Conservation (phyloP, 805 yeast genomes). For the Pichia cabralensis region DNA sequence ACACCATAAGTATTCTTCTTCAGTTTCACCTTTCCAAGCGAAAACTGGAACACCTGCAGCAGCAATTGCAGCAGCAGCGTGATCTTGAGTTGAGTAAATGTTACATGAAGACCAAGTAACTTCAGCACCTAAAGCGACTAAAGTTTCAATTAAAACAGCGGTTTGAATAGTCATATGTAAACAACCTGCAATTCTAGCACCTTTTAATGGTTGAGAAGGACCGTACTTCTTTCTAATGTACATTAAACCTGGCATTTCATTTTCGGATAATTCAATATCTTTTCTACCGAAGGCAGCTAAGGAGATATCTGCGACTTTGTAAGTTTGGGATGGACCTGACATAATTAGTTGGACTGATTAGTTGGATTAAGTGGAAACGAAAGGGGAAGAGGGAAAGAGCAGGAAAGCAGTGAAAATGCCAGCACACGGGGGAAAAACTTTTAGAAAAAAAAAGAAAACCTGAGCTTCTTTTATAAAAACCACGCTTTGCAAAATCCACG, state of each 20-base stretch:
- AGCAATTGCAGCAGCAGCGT: conserved; percentile 99
- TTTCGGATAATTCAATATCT: conserved; percentile 97
- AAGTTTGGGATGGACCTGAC: conserved; percentile 61
- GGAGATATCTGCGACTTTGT: conserved; percentile 95
- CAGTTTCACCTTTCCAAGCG: conserved; percentile 99
- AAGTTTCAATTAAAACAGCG: conserved; percentile 96
- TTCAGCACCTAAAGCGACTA: conserved; percentile 97
- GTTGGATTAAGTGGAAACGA: neutral
- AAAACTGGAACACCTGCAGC: conserved; percentile 98
- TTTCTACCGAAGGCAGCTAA: conserved; percentile 99
- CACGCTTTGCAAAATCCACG: too few relatives aligned
- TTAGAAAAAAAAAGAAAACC: too few relatives aligned
- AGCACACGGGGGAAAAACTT: too few relatives aligned
- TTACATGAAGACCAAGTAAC: conserved; percentile 99
- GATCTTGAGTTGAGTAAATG: conserved; percentile 99
- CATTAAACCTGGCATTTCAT: conserved; percentile 99
- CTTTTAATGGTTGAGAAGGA: conserved; percentile 86
- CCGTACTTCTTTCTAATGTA: conserved; percentile 93
- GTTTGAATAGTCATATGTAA: conserved; percentile 99
- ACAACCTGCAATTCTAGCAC: conserved; percentile 99
- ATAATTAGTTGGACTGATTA: conserved; percentile 20
- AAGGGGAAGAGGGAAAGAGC: neutral
- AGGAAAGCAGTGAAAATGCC: neutral
- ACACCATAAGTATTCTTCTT: conserved; percentile 99
- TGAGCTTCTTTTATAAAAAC: too few relatives aligned